phyloP scores from a whole-genome alignment of 495 filamentous ascomycete species.

The Cercophora samala region DNA sequence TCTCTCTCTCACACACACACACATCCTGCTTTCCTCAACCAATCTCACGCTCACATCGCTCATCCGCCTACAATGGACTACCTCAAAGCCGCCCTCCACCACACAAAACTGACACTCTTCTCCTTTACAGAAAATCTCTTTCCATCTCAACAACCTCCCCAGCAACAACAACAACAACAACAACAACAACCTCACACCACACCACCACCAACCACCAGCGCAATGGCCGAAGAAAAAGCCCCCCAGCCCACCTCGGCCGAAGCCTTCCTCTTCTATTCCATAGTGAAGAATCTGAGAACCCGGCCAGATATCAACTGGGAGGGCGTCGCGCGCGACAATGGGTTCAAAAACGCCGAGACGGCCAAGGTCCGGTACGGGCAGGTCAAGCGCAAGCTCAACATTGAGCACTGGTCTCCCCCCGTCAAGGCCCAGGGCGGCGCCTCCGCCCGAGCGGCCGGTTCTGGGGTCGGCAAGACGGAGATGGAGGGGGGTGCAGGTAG shows the following conservation, averaged over 20 bases:
- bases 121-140: neutral
- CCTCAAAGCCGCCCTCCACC: neutral
- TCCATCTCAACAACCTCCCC: no score
- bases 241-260: neutral
- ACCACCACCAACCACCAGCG: no score
- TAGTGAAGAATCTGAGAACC: slow-evolving; percentile 5
- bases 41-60: neutral
- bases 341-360: slow-evolving; percentile 24
- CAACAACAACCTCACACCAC: no score
- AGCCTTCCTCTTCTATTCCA: slow-evolving; percentile 6
- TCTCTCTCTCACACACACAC: no score
- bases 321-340: slow-evolving; percentile 13
- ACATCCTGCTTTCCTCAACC: no score
- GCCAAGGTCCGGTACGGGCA: slow-evolving; percentile 33
- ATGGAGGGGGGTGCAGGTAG: no score
- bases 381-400: slow-evolving; percentile 29
- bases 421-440: neutral
- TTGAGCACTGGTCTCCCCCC: slow-evolving; percentile 17
- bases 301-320: slow-evolving; percentile 27
- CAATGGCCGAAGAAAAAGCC: neutral
- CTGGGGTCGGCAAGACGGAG: neutral
- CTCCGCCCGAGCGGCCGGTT: no score
- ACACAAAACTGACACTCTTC: neutral
- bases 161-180: neutral
- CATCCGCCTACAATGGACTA: neutral